These are phyloP conservation scores for Aphanomyces astaci DNA, from an alignment of 352 stramenopile genomes.

Conservation along the genomic window DNA sequence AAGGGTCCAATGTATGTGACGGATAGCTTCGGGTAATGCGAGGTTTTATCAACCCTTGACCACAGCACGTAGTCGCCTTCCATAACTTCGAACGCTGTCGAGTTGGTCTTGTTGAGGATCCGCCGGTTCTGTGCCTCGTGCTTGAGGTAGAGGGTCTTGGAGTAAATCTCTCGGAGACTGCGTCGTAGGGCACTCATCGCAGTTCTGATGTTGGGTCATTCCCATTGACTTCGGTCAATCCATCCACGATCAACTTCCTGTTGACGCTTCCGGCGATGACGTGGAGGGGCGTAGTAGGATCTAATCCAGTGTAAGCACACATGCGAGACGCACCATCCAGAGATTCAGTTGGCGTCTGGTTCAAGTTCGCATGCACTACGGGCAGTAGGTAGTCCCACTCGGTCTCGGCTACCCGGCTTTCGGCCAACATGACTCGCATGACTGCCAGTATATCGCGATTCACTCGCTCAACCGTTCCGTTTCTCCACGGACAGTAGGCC, in stretches of 20 bases:
- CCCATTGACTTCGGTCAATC: background rate
- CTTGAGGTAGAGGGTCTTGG: background rate
- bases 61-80: constrained; percentile 31
- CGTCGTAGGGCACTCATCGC: background rate
- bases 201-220: background rate
- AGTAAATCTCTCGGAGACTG: constrained; percentile 1
- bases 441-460: constrained; percentile 32
- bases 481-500: constrained; percentile 32
- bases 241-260: background rate
- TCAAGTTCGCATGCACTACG: constrained; percentile 28
- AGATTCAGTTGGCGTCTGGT: constrained; percentile 27
- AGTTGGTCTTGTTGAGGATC: background rate
- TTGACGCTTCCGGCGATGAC: background rate
- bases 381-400: constrained; percentile 26
- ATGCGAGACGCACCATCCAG: constrained; percentile 23
- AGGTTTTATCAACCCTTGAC: constrained; percentile 30
- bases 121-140: constrained; percentile 11
- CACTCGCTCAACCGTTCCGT: constrained; percentile 27
- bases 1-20: constrained; percentile 33
- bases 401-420: constrained; percentile 23
- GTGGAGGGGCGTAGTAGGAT: constrained; percentile 9
- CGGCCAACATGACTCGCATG: constrained; percentile 21
- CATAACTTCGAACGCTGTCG: constrained; percentile 27
- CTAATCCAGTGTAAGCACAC: constrained; percentile 25
- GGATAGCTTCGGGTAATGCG: constrained; percentile 28